A percentile compares a stretch with the other conserved stretches of the same genome.
Evolutionary conservation across 2,329 filamentous ascomycete genomes (phyloP).

Genomic region (Xylariomycetidae sp.): DNA sequence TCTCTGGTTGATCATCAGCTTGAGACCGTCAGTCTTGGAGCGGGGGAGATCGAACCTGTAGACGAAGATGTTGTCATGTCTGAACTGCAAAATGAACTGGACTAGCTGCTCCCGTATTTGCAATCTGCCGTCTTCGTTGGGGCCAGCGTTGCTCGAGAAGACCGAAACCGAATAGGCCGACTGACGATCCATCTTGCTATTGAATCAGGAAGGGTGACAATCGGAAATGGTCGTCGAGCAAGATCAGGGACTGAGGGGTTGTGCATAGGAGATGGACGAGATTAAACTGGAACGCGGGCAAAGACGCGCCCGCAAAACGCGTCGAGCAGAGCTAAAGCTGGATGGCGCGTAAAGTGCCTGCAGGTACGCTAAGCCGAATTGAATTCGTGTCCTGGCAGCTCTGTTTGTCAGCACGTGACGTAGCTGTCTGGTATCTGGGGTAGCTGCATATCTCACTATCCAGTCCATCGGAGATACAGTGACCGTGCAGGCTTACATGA

Average conservation of each 20-base stretch:
- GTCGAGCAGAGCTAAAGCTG: conserved; percentile 9
- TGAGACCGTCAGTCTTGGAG: background rate
- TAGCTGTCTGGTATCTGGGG: no score
- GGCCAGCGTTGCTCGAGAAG: conserved; percentile 61
- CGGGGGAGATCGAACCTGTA: conserved; percentile 62
- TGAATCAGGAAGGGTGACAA: background rate
- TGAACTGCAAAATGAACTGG: conserved; percentile 88
- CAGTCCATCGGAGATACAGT: no score
- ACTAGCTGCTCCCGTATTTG: conserved; percentile 75
- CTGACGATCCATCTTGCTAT: conserved; percentile 69
- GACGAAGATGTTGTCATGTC: conserved; percentile 88
- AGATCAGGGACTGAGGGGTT: conserved; percentile 7
- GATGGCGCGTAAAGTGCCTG: conserved; percentile 14
- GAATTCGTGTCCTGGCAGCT: no score
- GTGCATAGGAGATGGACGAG: conserved; percentile 9
- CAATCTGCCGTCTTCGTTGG: conserved; percentile 61
- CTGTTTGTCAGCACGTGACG: background rate
- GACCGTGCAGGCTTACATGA: no score
- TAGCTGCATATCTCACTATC: no score
- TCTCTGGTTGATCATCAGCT: conserved; percentile 55
- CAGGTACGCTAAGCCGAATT: conserved; percentile 6
- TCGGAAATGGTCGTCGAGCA: background rate
- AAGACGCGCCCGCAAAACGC: conserved; percentile 13
- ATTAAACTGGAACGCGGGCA: conserved; percentile 15
- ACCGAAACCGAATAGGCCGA: conserved; percentile 82